Base-by-base conservation (phyloP, 2,329 filamentous ascomycete genomes). In the Nemania abortiva region DNA sequence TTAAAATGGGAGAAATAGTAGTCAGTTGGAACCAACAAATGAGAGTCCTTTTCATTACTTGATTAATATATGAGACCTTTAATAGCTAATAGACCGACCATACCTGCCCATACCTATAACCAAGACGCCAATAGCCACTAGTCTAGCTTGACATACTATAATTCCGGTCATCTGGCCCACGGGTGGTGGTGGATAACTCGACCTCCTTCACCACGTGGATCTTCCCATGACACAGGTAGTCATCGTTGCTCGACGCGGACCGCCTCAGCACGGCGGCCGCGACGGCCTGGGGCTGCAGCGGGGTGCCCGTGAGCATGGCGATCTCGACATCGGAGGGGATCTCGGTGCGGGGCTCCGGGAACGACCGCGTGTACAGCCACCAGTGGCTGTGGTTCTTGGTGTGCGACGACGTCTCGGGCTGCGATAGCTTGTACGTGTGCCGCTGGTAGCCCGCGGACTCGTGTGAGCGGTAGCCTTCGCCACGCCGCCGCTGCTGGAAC, bases 121-220 rank as follows among this genome's bases (percentile, higher is more conserved):
- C 39, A 3, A 13, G 7, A n/a, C 42, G 42, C 42, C 42, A 15
- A 47, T 7, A 5, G 15, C 42, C 7, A n/a, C n/a, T n/a, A n/a
- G n/a, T n/a, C n/a, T 47, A 47, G 42, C 42, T 20, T 47, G 42
- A 47, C 9, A 56, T 10, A 61, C 57, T 45, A 24, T 61, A 60
- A 47, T 29, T 57, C 47, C 52, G 29, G 31, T 52, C 52, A 58
- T 58, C 56, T 29, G 13, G 61, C 20, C 20, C 53, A 20, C 42
- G 53, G 42, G n/a, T 39, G 42, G 49, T 27, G 29, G 6, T 53
- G 2, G 65, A 67, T 45, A 67, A 63, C 15, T 67, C 65, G 22
- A 67, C 59, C 45, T 67, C 65, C 22, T 67, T 67, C 52, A 67
- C 65, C n/a, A 67, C 65, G 34, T 67, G 65, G 53, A 67, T 67